These are phyloP conservation scores for Rhodomyrtus psidioides DNA, from an alignment of 441 rosid species.

Conservation along the genomic window DNA sequence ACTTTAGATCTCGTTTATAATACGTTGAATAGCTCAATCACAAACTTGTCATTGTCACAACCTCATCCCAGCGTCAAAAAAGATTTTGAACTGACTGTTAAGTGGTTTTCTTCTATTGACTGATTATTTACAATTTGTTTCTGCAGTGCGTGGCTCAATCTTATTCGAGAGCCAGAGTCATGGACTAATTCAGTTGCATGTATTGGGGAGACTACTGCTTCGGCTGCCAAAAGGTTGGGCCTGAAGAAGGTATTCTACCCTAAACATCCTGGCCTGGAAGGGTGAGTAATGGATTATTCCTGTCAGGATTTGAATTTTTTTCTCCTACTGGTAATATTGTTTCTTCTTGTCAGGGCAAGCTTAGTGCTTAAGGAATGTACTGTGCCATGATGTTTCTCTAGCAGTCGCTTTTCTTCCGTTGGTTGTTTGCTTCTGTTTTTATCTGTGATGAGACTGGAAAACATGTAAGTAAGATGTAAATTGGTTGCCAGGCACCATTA, in stretches of 20 bases:
- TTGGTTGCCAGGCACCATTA: neutral
- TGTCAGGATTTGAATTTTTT: neutral
- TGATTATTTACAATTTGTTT: conserved; percentile 11
- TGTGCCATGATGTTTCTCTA: neutral
- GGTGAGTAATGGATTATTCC: conserved; percentile 31
- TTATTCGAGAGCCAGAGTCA: conserved; percentile 42
- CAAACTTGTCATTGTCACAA: neutral
- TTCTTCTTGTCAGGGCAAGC: neutral
- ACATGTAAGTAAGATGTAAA: neutral
- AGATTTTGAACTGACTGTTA: neutral
- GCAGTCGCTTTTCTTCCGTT: neutral
- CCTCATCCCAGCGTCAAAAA: neutral
- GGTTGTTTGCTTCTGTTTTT: neutral
- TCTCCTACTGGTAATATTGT: neutral
- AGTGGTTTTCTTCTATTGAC: neutral
- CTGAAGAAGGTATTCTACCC: conserved; percentile 69
- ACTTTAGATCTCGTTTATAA: neutral
- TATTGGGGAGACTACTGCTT: conserved; percentile 94
- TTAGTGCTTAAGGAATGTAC: neutral
- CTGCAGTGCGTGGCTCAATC: conserved; percentile 71
- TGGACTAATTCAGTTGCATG: conserved; percentile 75
- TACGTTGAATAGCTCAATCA: neutral
- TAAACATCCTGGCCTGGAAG: conserved; percentile 75
- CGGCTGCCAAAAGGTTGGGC: conserved; percentile 72
- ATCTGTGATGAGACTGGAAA: neutral